Evolutionary conservation across 1,284 basidiomycete genomes (phyloP), one percentile per base, ranked within the genome.

Genomic region (Hypsizygus ulmarius): DNA sequence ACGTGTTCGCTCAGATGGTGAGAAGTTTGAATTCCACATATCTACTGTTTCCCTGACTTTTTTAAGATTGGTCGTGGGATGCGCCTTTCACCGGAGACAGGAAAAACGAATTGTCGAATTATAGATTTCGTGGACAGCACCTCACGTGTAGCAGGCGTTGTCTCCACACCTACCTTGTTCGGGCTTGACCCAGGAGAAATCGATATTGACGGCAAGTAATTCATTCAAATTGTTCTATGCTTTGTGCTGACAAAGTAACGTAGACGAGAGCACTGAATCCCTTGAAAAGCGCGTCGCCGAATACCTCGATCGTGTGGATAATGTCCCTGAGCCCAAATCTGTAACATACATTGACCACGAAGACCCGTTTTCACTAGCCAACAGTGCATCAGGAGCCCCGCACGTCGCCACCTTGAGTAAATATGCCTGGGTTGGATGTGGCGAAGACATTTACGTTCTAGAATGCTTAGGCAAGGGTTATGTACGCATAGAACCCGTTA

Each of bases 1-100:
- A 96, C 63, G 67, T 97, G 6, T 94, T 95, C 58, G 82, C 89
- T 3, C 96, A 98, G 62, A 99, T 98, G 94, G 91, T 90, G 51
- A 36, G 73, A 19, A 8, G 16, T 49, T 16, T 29, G n/a, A 34
- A 9, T 15, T 18, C 14, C n/a, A 21, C 5, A 21, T 0, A 28
- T 14, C n/a, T 25, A 43, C 10, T 19, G 6, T 21, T 25, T 34
- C 6, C 4, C 19, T 47, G 28, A 40, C 10, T 15, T 5, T 32
- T 12, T 12, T 39, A 51, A 93, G 90, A 92, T 98, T 56, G 96
- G 95, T 0, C 79, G 96, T 44, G 95, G 96, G 6, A 87, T 98
- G 77, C 78, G 96, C 47, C 74, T 90, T 19, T 93, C 90, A 0
- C 89, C 91, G 1, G 66, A 66, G 4, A 94, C 90, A 0, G 87